A percentile compares a stretch with the other conserved stretches of the same genome.
phyloP scores from a whole-genome alignment of 306 rosid genomes.

The Lathyrus tuberosus region DNA sequence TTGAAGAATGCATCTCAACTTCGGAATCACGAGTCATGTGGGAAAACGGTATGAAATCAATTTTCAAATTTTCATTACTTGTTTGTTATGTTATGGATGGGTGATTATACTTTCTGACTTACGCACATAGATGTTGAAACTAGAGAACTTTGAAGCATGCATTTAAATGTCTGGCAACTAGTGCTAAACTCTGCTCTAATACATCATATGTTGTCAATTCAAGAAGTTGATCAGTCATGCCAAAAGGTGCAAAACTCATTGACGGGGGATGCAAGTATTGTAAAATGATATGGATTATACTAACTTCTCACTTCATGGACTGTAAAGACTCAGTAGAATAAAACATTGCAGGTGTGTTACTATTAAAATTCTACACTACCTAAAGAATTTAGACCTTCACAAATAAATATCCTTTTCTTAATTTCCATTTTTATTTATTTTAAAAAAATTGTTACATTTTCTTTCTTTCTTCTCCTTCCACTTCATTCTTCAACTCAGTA shows the following conservation, averaged over 20 bases:
- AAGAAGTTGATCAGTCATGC: slow-evolving; percentile 51
- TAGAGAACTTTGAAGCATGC: slow-evolving; percentile 44
- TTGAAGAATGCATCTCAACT: slow-evolving; percentile 40
- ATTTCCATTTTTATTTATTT: background rate
- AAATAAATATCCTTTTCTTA: background rate
- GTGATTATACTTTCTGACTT: background rate
- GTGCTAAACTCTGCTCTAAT: slow-evolving; percentile 41
- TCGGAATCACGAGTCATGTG: too few species aligned
- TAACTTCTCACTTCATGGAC: slow-evolving; percentile 36
- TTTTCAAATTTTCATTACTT: background rate
- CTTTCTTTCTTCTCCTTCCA: slow-evolving; percentile 13
- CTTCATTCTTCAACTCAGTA: background rate
- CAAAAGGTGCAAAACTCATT: slow-evolving; percentile 35
- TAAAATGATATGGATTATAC: slow-evolving; percentile 39
- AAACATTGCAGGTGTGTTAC: slow-evolving; percentile 53
- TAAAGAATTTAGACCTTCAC: too few species aligned
- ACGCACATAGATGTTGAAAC: slow-evolving; percentile 29
- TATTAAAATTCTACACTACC: background rate
- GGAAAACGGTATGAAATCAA: too few species aligned
- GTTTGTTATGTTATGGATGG: background rate
- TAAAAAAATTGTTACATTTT: background rate
- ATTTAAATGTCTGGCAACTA: slow-evolving; percentile 31
- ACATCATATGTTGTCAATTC: slow-evolving; percentile 42
- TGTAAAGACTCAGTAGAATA: slow-evolving; percentile 40
- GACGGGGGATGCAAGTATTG: slow-evolving; percentile 46